Conservation (phyloP, 192 early-diverging fungal species). For the Cladochytrium replicatum region DNA sequence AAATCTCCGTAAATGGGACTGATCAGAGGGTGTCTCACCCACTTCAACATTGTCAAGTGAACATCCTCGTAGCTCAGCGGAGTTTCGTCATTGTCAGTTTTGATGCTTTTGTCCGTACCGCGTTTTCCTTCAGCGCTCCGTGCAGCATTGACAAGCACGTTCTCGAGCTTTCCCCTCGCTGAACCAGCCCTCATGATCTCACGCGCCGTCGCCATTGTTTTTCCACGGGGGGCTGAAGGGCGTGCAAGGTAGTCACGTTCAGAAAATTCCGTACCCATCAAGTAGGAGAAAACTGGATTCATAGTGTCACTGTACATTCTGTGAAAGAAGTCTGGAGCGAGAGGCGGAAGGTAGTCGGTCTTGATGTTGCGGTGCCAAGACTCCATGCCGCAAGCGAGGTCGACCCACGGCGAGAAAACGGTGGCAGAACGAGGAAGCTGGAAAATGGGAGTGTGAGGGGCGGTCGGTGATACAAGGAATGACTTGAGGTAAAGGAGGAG, state of each 20-base stretch:
- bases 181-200: neutral
- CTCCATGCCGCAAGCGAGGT: conserved; percentile 20
- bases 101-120: neutral
- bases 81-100: neutral
- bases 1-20: conserved; percentile 31
- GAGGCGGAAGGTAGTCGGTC: conserved; percentile 25
- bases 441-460: conserved; percentile 12
- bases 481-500: conserved; percentile 35
- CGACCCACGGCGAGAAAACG: conserved; percentile 32
- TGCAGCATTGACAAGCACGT: neutral
- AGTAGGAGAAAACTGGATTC: neutral
- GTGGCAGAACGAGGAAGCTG: conserved; percentile 20
- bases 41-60: conserved; percentile 15
- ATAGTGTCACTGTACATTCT: conserved; percentile 17
- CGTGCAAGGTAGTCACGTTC: no score
- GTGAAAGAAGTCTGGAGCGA: conserved; percentile 18
- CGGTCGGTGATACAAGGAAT: conserved; percentile 16
- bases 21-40: conserved; percentile 31
- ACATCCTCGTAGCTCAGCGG: neutral
- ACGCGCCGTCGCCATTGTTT: neutral
- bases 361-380: conserved; percentile 26
- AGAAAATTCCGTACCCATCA: no score
- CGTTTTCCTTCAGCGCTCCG: neutral
- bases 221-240: no score
- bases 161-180: conserved; percentile 1